Conservation (phyloP, 2,329 filamentous ascomycete genomes). For the Rhinocladiella mackenziei region DNA sequence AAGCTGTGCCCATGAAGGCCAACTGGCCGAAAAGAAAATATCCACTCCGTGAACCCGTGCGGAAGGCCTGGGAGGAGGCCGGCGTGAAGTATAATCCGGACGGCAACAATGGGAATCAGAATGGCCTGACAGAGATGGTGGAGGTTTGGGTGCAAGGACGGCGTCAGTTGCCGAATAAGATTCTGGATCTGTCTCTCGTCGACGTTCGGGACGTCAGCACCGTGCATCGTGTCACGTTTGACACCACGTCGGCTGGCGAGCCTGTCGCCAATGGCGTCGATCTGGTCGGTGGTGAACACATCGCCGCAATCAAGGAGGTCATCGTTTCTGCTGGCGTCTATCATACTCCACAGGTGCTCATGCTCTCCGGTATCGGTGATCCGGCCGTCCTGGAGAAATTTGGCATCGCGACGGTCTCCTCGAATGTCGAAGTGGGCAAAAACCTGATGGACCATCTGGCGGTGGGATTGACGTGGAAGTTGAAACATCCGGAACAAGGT, state of each 20-base stretch:
- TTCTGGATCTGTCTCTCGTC: slow-evolving; percentile 10
- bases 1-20: slow-evolving; percentile 4
- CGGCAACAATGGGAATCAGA: slow-evolving; percentile 31
- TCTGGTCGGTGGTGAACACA: slow-evolving; percentile 24
- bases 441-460: slow-evolving; percentile 38
- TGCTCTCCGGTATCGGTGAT: slow-evolving; percentile 35
- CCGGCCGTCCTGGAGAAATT: slow-evolving; percentile 32
- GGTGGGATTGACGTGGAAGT: slow-evolving; percentile 30
- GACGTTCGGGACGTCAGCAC: slow-evolving; percentile 26
- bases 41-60: slow-evolving; percentile 37
- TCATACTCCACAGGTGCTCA: slow-evolving; percentile 41
- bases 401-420: slow-evolving; percentile 32
- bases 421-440: slow-evolving; percentile 37
- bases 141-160: slow-evolving; percentile 33
- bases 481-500: slow-evolving; percentile 33
- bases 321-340: slow-evolving; percentile 44
- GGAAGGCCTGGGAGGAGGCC: slow-evolving; percentile 38
- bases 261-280: slow-evolving; percentile 30
- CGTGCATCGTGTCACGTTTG: slow-evolving; percentile 28
- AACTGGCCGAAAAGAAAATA: slow-evolving; percentile 30
- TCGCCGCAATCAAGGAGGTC: slow-evolving; percentile 39
- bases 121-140: slow-evolving; percentile 32
- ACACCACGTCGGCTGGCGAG: neutral
- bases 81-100: slow-evolving; percentile 32
- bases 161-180: slow-evolving; percentile 32